A percentile compares a stretch with the other conserved stretches of the same genome.
These are phyloP conservation scores for Magnaporthiopsis poae DNA, from an alignment of 2,329 filamentous ascomycete genomes.

Conservation along the genomic window DNA sequence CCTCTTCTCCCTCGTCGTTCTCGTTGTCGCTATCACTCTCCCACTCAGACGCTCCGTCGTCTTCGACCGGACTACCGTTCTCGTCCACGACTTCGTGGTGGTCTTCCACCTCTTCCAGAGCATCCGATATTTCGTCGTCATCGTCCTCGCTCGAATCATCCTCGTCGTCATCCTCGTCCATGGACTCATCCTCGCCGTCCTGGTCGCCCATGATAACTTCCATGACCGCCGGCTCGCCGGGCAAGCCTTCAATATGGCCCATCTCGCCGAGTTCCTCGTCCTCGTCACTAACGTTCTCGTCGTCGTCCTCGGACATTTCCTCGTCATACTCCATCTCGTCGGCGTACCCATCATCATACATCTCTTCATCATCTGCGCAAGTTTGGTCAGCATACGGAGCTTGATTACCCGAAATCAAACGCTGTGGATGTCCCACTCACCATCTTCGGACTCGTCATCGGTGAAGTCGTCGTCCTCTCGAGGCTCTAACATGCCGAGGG, in stretches of 20 bases:
- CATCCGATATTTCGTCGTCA: conserved; percentile 33
- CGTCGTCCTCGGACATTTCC: conserved; percentile 66
- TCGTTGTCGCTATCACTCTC: conserved; percentile 38
- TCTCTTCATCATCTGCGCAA: conserved; percentile 67
- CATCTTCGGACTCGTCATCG: conserved; percentile 56
- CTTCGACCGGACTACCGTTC: conserved; percentile 47
- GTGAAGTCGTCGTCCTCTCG: conserved; percentile 72
- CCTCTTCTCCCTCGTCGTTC: conserved; percentile 42
- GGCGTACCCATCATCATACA: conserved; percentile 85
- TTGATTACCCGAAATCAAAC: conserved; percentile 9
- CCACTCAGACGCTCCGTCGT: conserved; percentile 37
- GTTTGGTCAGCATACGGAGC: conserved; percentile 15
- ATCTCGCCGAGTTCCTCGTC: conserved; percentile 75
- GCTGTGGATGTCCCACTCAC: conserved; percentile 21
- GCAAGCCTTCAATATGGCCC: conserved; percentile 71
- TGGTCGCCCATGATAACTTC: conserved; percentile 71
- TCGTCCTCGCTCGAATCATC: conserved; percentile 33
- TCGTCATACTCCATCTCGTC: conserved; percentile 88
- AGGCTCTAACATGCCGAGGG: conserved; percentile 86
- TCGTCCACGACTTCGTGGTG: conserved; percentile 46
- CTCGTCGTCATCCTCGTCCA: conserved; percentile 48
- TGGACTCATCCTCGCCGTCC: conserved; percentile 55
- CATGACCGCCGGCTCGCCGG: conserved; percentile 52
- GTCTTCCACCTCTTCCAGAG: conserved; percentile 37
- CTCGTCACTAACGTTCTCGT: conserved; percentile 81